phyloP scores from a whole-genome alignment of 805 yeast genomes.

The Priceomyces fermenticarens region DNA sequence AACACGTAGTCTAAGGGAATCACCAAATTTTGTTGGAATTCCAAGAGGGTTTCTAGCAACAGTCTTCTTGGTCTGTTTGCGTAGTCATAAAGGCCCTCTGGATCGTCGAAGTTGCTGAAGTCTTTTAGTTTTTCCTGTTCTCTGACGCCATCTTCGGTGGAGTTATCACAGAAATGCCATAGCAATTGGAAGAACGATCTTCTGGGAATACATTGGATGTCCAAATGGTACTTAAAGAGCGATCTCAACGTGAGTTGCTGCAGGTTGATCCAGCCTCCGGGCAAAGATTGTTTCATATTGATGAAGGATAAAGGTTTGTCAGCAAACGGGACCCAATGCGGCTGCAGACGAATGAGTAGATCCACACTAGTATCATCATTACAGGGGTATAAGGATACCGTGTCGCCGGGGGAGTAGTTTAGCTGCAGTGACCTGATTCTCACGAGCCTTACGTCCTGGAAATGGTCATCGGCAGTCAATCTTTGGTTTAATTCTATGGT shows the following conservation, averaged over 20 bases:
- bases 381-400: conserved; percentile 70
- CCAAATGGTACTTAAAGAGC: conserved; percentile 75
- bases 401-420: conserved; percentile 73
- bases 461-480: conserved; percentile 69
- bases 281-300: conserved; percentile 35
- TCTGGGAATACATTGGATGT: conserved; percentile 78
- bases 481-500: conserved; percentile 50
- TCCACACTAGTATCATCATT: conserved; percentile 67
- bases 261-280: conserved; percentile 60
- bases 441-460: conserved; percentile 83
- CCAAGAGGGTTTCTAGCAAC: conserved; percentile 75
- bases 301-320: conserved; percentile 51
- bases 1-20: conserved; percentile 75
- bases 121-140: conserved; percentile 77
- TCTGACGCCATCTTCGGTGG: conserved; percentile 57
- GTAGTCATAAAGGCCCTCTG: conserved; percentile 82
- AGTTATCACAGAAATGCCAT: conserved; percentile 58
- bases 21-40: conserved; percentile 65
- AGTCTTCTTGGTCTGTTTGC: conserved; percentile 93
- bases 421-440: conserved; percentile 35
- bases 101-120: conserved; percentile 66
- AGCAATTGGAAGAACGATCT: conserved; percentile 73
- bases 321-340: conserved; percentile 65
- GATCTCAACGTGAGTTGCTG: conserved; percentile 60
- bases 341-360: conserved; percentile 61